A percentile compares a stretch with the other conserved stretches of the same genome.
Evolutionary conservation across 192 early-diverging fungal genomes (phyloP).

Genomic region (Coemansia umbellata): DNA sequence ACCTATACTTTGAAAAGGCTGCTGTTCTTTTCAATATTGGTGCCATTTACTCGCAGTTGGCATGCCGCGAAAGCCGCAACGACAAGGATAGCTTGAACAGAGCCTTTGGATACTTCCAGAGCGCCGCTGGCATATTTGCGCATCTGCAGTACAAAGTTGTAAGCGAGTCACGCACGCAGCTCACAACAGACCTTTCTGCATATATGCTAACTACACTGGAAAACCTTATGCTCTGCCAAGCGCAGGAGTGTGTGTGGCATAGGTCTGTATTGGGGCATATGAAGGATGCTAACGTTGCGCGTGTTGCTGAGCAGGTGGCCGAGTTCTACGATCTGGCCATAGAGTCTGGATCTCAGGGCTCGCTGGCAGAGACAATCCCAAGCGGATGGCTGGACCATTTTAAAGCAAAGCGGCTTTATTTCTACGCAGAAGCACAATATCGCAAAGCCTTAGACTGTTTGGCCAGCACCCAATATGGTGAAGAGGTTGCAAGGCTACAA

Average conservation of each 20-base stretch:
- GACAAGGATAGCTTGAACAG: conserved; percentile 72
- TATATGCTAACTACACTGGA: conserved; percentile 63
- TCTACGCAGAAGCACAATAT: conserved; percentile 72
- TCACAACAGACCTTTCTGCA: conserved; percentile 67
- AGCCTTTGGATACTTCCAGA: conserved; percentile 78
- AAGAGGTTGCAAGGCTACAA: conserved; percentile 74
- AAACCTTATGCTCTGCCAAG: conserved; percentile 87
- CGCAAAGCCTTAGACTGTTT: conserved; percentile 72
- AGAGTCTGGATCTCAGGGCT: conserved; percentile 61
- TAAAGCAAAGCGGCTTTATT: conserved; percentile 71
- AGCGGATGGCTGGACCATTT: conserved; percentile 65
- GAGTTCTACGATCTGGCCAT: conserved; percentile 67
- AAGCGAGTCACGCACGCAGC: conserved; percentile 60
- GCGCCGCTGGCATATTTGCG: conserved; percentile 75
- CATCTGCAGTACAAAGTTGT: conserved; percentile 58
- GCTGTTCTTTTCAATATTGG: conserved; percentile 82
- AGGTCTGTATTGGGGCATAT: conserved; percentile 78
- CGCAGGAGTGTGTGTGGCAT: conserved; percentile 91
- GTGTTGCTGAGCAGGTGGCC: conserved; percentile 71
- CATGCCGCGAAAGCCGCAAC: conserved; percentile 60
- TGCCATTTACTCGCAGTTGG: conserved; percentile 80
- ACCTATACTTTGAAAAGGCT: conserved; percentile 81
- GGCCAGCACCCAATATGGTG: conserved; percentile 73
- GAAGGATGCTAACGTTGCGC: conserved; percentile 72
- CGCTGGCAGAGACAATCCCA: conserved; percentile 54